phyloP scores from a whole-genome alignment of 306 rosid genomes.

The Astragalus glycyphyllos region DNA sequence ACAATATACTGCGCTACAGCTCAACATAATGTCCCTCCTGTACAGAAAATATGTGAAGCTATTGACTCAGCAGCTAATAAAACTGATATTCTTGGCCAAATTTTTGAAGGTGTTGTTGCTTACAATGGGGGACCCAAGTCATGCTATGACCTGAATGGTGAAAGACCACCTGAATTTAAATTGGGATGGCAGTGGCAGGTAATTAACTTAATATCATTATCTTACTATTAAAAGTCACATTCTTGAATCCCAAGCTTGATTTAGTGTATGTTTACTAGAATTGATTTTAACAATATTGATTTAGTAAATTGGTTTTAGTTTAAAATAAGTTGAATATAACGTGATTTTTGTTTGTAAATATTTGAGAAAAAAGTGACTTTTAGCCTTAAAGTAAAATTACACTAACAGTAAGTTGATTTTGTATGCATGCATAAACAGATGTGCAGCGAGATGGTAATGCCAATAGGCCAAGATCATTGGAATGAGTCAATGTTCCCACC shows the following conservation, averaged over 20 bases:
- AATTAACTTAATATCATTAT: background rate
- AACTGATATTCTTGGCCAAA: slow-evolving; percentile 40
- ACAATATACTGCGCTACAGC: slow-evolving; percentile 24
- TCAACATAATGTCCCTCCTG: slow-evolving; percentile 46
- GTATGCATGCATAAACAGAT: slow-evolving; percentile 30
- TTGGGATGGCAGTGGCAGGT: slow-evolving; percentile 58
- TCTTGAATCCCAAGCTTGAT: no score
- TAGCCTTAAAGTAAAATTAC: background rate
- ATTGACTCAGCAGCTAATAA: slow-evolving; percentile 50
- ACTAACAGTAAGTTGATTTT: background rate
- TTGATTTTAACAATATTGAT: no score
- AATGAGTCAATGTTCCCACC: slow-evolving; percentile 60
- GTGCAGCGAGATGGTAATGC: slow-evolving; percentile 67
- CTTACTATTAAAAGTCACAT: background rate
- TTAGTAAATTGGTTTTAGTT: no score
- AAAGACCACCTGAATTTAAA: slow-evolving; percentile 26
- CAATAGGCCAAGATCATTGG: slow-evolving; percentile 48
- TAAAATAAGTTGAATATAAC: no score
- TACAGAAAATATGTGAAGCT: slow-evolving; percentile 40
- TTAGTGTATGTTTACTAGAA: no score
- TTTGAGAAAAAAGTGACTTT: no score
- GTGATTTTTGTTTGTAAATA: no score
- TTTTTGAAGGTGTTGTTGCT: slow-evolving; percentile 47
- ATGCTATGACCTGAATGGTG: slow-evolving; percentile 43
- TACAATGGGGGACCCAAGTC: background rate